A percentile compares a stretch with the other conserved stretches of the same genome.
phyloP scores from a whole-genome alignment of 208 protist genomes.

The Acanthamoeba sp. region DNA sequence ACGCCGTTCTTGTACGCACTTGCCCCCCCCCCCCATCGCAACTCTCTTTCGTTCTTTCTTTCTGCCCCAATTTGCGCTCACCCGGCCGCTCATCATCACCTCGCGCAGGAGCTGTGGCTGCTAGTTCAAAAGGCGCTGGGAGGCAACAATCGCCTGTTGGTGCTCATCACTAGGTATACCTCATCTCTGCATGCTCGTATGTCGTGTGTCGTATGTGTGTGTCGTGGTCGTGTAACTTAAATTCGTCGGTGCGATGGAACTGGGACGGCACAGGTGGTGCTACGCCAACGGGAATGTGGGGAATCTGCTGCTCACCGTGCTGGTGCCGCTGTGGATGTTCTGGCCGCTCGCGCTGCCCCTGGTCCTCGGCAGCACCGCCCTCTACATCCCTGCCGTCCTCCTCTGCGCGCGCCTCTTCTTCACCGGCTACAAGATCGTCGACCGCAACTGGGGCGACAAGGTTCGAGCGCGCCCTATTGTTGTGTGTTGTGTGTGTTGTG shows the following conservation, averaged over 20 bases:
- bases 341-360: conserved; percentile 19
- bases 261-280: background rate
- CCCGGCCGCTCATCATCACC: background rate
- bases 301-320: conserved; percentile 16
- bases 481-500: no score
- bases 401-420: conserved; percentile 30
- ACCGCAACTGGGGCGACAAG: conserved; percentile 65
- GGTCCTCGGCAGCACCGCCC: conserved; percentile 15
- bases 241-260: no score
- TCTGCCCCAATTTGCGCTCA: background rate
- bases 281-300: conserved; percentile 49
- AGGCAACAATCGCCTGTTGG: background rate
- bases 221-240: no score
- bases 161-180: background rate
- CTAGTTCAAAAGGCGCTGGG: background rate
- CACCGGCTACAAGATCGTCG: conserved; percentile 69
- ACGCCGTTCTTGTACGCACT: no score
- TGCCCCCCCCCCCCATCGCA: no score
- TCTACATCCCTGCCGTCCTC: conserved; percentile 45
- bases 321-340: conserved; percentile 65
- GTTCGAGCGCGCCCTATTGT: background rate
- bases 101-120: background rate
- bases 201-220: no score
- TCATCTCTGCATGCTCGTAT: no score
- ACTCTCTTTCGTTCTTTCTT: background rate